Conservation (phyloP, 371 early-diverging fungal genomes). For the Zopfochytrium polystomum region DNA sequence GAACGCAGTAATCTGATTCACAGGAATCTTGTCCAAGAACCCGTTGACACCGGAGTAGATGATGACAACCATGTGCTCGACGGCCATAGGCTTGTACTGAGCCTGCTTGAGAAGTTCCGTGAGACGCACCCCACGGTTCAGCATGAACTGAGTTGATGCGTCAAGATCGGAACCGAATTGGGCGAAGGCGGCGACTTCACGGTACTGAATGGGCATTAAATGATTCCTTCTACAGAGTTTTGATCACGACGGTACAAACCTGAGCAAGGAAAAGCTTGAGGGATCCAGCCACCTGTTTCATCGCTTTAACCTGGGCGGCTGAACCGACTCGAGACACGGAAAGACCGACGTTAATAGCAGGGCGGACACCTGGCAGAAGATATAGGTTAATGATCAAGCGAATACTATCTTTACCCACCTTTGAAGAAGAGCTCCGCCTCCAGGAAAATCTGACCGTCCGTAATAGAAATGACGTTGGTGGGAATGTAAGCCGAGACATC, state of each 20-base stretch:
- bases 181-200: constrained; percentile 97
- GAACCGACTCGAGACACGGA: constrained; percentile 98
- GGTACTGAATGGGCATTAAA: too few species aligned
- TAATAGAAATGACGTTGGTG: constrained; percentile 98
- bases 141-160: constrained; percentile 89
- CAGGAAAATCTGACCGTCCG: constrained; percentile 96
- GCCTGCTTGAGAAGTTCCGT: constrained; percentile 94
- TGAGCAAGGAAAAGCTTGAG: constrained; percentile 96
- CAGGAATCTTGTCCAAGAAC: constrained; percentile 93
- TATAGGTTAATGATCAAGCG: too few species aligned
- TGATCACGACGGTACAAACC: too few species aligned
- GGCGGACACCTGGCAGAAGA: too few species aligned
- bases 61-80: constrained; percentile 91
- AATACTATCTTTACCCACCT: too few species aligned
- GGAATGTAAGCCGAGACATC: constrained; percentile 98
- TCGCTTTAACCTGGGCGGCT: constrained; percentile 96
- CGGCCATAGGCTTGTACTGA: constrained; percentile 88
- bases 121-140: constrained; percentile 95
- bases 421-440: constrained; percentile 98
- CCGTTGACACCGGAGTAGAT: constrained; percentile 94
- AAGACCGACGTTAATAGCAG: constrained; percentile 97
- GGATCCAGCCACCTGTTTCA: constrained; percentile 97
- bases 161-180: constrained; percentile 98
- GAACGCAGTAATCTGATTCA: constrained; percentile 83
- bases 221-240: too few species aligned